These are phyloP conservation scores for Clavispora vitiphila DNA, from an alignment of 805 yeast species.

Conservation along the genomic window DNA sequence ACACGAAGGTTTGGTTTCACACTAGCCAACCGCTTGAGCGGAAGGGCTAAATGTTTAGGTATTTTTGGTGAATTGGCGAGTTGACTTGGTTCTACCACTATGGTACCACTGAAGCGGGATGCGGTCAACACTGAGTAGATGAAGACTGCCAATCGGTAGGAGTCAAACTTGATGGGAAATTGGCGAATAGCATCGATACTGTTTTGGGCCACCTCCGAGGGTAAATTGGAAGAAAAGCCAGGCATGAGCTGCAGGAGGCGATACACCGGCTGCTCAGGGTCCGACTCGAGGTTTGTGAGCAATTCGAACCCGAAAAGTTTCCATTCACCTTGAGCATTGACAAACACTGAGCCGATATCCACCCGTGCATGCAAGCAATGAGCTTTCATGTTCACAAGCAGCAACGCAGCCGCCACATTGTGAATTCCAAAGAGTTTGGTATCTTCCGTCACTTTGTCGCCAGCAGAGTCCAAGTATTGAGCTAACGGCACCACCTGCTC, in stretches of 20 bases:
- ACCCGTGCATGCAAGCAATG: constrained; percentile 62
- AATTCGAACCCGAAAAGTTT: constrained; percentile 78
- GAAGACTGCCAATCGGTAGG: constrained; percentile 59
- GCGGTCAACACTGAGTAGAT: constrained; percentile 43
- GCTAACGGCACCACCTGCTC: constrained; percentile 59
- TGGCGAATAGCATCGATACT: constrained; percentile 40
- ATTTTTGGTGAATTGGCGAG: constrained; percentile 13
- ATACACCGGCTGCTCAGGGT: constrained; percentile 41
- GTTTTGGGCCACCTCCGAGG: constrained; percentile 42
- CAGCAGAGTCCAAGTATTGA: constrained; percentile 30
- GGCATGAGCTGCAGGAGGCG: constrained; percentile 25
- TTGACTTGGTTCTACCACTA: constrained; percentile 5
- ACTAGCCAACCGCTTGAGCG: constrained; percentile 37
- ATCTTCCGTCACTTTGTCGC: constrained; percentile 23
- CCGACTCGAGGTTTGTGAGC: constrained; percentile 44
- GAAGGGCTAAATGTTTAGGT: constrained; percentile 33
- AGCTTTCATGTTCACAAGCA: constrained; percentile 54
- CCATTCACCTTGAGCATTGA: constrained; percentile 74
- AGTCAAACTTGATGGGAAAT: constrained; percentile 49
- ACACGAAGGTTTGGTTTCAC: constrained; percentile 30
- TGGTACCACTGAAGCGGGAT: constrained; percentile 1
- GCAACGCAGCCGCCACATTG: constrained; percentile 49
- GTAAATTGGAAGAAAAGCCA: constrained; percentile 27
- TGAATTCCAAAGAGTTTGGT: constrained; percentile 51
- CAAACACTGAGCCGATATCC: constrained; percentile 51